Evolutionary conservation across 2,329 filamentous ascomycete genomes (phyloP).

Genomic region (Rhynchosporium secalis): DNA sequence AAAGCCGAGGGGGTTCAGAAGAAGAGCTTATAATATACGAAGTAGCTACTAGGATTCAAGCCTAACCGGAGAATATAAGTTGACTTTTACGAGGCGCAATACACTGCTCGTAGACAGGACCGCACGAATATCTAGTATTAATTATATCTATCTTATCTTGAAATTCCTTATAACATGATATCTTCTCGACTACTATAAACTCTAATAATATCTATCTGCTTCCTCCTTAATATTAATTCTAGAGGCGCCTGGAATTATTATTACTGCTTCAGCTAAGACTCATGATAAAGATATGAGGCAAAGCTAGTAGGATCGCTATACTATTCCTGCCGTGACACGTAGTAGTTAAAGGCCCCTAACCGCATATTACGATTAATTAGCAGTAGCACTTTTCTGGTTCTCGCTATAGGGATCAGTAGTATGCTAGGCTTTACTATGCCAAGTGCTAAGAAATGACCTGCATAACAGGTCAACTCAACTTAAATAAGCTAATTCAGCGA

Average conservation of each 20-base stretch:
- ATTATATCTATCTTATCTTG: not conserved
- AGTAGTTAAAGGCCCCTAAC: not conserved
- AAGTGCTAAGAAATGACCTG: no score
- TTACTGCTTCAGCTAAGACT: not conserved
- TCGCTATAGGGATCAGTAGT: not conserved
- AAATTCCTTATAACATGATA: not conserved
- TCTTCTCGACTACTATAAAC: not conserved
- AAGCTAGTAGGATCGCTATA: not conserved
- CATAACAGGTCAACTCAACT: no score
- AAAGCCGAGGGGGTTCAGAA: not conserved
- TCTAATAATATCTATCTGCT: not conserved
- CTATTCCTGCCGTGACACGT: not conserved
- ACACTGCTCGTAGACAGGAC: not conserved
- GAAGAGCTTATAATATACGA: not conserved
- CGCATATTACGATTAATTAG: not conserved
- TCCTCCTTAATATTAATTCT: not conserved
- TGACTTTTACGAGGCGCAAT: not conserved
- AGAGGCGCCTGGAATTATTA: not conserved
- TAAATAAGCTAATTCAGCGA: not conserved
- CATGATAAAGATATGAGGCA: not conserved
- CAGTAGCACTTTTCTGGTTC: not conserved
- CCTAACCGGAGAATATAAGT: not conserved
- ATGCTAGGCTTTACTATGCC: not conserved
- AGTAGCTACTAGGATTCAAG: not conserved
- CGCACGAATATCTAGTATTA: not conserved